A percentile compares a stretch with the other conserved stretches of the same genome.
Evolutionary conservation across 306 rosid genomes (phyloP).

Genomic region (Quillaja saponaria): DNA sequence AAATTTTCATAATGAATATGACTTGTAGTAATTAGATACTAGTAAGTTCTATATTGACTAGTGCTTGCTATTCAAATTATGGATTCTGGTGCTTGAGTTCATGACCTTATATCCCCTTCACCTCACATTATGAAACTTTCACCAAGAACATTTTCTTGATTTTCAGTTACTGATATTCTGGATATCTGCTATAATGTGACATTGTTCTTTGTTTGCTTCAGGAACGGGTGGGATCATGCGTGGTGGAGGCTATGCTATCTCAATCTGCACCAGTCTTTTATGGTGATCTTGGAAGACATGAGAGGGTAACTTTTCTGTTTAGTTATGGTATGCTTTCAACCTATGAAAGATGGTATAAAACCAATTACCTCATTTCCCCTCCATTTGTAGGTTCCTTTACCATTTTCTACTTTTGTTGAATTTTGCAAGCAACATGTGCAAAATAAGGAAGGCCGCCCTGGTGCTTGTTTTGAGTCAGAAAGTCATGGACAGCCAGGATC

Average conservation of each 20-base stretch:
- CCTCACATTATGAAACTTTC: neutral
- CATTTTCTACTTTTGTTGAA: conserved; percentile 67
- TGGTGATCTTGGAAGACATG: conserved; percentile 88
- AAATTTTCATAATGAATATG: neutral
- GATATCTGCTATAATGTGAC: neutral
- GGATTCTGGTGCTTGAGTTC: neutral
- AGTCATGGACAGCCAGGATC: conserved; percentile 21
- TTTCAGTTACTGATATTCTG: neutral
- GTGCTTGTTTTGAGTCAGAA: conserved; percentile 29
- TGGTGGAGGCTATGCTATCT: conserved; percentile 90
- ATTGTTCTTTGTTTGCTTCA: conserved; percentile 1
- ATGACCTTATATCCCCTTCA: neutral
- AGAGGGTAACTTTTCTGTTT: conserved; percentile 56
- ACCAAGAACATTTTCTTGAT: neutral
- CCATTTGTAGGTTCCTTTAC: conserved; percentile 66
- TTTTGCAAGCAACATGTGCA: conserved; percentile 60
- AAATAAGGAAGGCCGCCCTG: conserved; percentile 31
- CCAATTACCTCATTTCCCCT: conserved; percentile 16
- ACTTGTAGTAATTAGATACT: neutral
- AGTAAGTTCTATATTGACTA: neutral
- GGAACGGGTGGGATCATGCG: conserved; percentile 69
- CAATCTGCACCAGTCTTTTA: conserved; percentile 74
- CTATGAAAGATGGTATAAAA: neutral
- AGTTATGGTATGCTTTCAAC: conserved; percentile 1
- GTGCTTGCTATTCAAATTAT: neutral